phyloP scores from a whole-genome alignment of 495 filamentous ascomycete genomes.

The Durotheca rogersii region DNA sequence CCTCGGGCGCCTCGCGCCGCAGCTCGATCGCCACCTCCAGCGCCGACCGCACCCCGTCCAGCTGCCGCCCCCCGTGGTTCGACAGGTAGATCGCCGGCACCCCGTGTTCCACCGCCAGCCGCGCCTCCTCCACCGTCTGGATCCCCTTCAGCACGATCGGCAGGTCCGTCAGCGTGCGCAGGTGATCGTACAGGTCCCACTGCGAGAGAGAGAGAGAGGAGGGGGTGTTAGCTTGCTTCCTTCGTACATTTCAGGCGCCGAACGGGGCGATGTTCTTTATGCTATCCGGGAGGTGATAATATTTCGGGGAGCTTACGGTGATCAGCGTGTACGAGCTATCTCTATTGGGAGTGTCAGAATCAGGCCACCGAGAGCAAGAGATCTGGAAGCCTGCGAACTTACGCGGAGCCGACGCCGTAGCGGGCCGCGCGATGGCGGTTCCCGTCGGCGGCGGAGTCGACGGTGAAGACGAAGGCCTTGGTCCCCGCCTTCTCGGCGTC shows the following conservation, averaged over 20 bases:
- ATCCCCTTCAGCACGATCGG: constrained; percentile 48
- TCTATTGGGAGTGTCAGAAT: constrained; percentile 8
- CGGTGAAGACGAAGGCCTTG: constrained; percentile 45
- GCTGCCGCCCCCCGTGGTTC: constrained; percentile 49
- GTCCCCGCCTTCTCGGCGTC: constrained; percentile 34
- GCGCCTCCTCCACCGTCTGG: constrained; percentile 44
- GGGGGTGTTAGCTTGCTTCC: too few species aligned
- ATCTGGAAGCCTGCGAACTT: constrained; percentile 7
- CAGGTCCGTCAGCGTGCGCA: constrained; percentile 40
- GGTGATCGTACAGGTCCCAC: constrained; percentile 34
- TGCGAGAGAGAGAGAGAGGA: too few species aligned
- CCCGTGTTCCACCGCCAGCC: constrained; percentile 35
- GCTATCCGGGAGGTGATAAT: too few species aligned
- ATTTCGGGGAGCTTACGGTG: constrained; percentile 27
- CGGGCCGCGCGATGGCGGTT: constrained; percentile 42
- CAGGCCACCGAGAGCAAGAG: neutral
- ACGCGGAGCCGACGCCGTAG: constrained; percentile 36
- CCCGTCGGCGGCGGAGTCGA: constrained; percentile 43
- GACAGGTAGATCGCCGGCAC: constrained; percentile 38
- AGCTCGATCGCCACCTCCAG: constrained; percentile 45
- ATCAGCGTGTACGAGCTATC: constrained; percentile 25
- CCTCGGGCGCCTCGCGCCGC: constrained; percentile 33
- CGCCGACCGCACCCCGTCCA: constrained; percentile 40
- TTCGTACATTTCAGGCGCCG: too few species aligned
- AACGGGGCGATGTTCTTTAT: too few species aligned